These are phyloP conservation scores for Brachypodium distachyon DNA, from an alignment of 202 grass and related monocot species.

Conservation along the genomic window DNA sequence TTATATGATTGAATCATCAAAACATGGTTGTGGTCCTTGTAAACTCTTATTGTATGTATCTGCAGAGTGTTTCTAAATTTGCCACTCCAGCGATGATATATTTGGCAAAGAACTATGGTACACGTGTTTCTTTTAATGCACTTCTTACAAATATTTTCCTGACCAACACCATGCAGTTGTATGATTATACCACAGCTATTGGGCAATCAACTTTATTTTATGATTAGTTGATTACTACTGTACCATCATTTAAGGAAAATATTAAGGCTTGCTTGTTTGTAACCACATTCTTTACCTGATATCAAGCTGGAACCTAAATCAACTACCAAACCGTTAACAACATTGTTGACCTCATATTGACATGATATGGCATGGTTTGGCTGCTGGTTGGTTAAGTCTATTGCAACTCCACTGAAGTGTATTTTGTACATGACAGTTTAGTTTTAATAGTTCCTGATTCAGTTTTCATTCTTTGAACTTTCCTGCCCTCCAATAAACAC, in stretches of 20 bases:
- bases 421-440: neutral
- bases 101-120: neutral
- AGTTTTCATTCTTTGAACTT: neutral
- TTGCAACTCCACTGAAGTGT: neutral
- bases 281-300: neutral
- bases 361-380: neutral
- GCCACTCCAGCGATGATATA: neutral
- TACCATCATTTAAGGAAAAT: neutral
- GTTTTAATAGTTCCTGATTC: neutral
- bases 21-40: neutral
- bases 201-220: neutral
- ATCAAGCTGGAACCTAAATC: neutral
- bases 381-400: neutral
- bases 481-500: neutral
- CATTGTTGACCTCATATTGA: neutral
- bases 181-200: neutral
- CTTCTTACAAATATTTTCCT: neutral
- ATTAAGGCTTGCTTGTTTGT: neutral
- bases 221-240: neutral
- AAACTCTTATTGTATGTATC: neutral
- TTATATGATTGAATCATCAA: neutral
- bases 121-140: neutral
- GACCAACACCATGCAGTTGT: neutral
- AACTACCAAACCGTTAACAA: neutral
- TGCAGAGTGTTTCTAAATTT: constrained; percentile 2